Evolutionary conservation across 768 basidiomycete genomes (phyloP).

Genomic region (Auriscalpium orientale): DNA sequence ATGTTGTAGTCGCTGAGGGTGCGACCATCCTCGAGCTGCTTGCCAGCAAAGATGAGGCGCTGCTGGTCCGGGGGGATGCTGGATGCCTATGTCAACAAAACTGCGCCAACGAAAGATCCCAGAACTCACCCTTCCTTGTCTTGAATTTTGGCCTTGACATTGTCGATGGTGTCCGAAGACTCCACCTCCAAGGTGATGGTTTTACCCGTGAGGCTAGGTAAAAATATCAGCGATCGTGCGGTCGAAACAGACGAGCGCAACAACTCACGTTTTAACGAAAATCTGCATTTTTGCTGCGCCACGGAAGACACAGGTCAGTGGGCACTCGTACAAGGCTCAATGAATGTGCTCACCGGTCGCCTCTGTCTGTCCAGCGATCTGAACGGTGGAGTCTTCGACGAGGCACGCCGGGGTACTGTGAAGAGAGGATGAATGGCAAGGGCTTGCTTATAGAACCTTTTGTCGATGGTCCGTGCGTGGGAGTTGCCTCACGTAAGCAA

Average conservation of each 20-base stretch:
- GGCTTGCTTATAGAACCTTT: slow-evolving; percentile 20
- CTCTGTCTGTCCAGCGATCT: slow-evolving; percentile 83
- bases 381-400: slow-evolving; percentile 91
- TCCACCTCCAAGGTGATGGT: slow-evolving; percentile 98
- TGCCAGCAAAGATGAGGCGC: slow-evolving; percentile 97
- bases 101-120: neutral
- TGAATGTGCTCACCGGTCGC: slow-evolving; percentile 39
- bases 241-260: neutral
- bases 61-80: slow-evolving; percentile 94
- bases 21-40: slow-evolving; percentile 98
- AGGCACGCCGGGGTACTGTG: slow-evolving; percentile 47
- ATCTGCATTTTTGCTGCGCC: slow-evolving; percentile 71
- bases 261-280: slow-evolving; percentile 89
- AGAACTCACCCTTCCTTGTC: slow-evolving; percentile 85
- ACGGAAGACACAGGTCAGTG: neutral
- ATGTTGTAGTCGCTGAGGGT: slow-evolving; percentile 96
- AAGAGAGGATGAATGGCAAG: slow-evolving; percentile 17
- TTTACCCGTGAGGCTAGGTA: slow-evolving; percentile 87
- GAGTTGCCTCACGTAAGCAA: slow-evolving; percentile 8
- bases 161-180: slow-evolving; percentile 95
- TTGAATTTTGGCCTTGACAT: slow-evolving; percentile 96
- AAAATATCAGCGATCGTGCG: slow-evolving; percentile 7
- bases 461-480: slow-evolving; percentile 41
- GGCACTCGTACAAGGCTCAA: neutral
- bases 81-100: slow-evolving; percentile 6